phyloP scores from a whole-genome alignment of 2,329 filamentous ascomycete genomes.

The Hypoxylon sp. region DNA sequence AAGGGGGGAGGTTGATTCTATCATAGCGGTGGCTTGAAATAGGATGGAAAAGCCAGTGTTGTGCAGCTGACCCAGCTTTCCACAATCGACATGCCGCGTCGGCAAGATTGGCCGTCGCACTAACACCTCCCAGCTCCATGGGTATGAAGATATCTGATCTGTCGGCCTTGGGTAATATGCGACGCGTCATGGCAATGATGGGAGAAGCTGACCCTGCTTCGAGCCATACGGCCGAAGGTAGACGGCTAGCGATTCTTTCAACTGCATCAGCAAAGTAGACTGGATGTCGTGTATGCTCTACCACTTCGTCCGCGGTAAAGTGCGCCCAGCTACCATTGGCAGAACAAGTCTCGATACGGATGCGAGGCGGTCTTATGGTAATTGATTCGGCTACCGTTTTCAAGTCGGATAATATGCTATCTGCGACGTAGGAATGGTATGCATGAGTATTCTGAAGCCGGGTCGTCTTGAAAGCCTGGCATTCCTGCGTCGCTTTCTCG shows the following conservation, averaged over 20 bases:
- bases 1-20: constrained; percentile 11
- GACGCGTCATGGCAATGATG: constrained; percentile 51
- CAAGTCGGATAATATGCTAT: constrained; percentile 5
- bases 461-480: constrained; percentile 13
- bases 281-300: constrained; percentile 52
- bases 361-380: constrained; percentile 33
- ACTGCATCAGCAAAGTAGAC: constrained; percentile 54
- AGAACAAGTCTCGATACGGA: constrained; percentile 43
- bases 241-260: constrained; percentile 40
- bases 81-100: constrained; percentile 4
- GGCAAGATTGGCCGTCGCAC: constrained; percentile 5
- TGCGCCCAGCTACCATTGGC: background rate
- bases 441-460: constrained; percentile 15
- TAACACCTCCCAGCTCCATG: background rate
- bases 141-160: constrained; percentile 13
- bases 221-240: constrained; percentile 49
- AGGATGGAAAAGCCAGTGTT: constrained; percentile 10
- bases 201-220: constrained; percentile 55
- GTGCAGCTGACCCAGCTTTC: constrained; percentile 4
- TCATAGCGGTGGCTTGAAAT: background rate
- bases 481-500: constrained; percentile 5
- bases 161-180: constrained; percentile 6
- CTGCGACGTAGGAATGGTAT: constrained; percentile 18
- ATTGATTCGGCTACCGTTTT: constrained; percentile 10
- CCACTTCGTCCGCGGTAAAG: constrained; percentile 32